These are phyloP conservation scores for Calophaca sinica DNA, from an alignment of 306 rosid species.

Conservation along the genomic window DNA sequence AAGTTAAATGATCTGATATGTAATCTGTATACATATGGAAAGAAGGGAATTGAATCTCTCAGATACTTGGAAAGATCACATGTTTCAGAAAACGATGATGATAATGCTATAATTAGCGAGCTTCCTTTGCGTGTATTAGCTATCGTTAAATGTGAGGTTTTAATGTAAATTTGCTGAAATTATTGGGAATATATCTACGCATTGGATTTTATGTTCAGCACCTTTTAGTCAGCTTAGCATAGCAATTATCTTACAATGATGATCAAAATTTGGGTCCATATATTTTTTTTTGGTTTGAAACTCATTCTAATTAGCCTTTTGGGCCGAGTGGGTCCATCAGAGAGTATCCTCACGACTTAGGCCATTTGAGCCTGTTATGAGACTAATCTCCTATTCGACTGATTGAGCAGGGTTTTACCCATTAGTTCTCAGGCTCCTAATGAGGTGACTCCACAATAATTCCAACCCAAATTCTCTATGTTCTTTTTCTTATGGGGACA, in stretches of 20 bases:
- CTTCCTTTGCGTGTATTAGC: background rate
- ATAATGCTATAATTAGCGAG: background rate
- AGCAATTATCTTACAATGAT: background rate
- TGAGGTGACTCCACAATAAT: no score
- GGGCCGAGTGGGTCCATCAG: no score
- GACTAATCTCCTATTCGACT: no score
- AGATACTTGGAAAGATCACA: background rate
- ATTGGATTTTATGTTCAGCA: background rate
- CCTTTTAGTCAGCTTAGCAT: background rate
- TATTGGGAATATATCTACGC: background rate
- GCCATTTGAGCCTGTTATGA: no score
- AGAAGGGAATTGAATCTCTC: slow-evolving; percentile 4
- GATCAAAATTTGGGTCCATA: background rate
- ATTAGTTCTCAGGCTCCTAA: no score
- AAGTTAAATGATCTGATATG: slow-evolving; percentile 5
- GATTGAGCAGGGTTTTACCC: no score
- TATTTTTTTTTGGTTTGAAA: no score
- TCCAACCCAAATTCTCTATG: no score
- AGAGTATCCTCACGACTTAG: no score
- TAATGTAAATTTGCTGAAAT: background rate
- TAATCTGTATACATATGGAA: background rate
- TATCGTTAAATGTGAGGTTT: slow-evolving; percentile 20
- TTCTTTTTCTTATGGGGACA: no score
- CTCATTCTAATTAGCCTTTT: no score
- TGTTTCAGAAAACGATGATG: background rate